Base-by-base conservation (phyloP, 2,329 filamentous ascomycete species). In the Tolypocladium paradoxum region DNA sequence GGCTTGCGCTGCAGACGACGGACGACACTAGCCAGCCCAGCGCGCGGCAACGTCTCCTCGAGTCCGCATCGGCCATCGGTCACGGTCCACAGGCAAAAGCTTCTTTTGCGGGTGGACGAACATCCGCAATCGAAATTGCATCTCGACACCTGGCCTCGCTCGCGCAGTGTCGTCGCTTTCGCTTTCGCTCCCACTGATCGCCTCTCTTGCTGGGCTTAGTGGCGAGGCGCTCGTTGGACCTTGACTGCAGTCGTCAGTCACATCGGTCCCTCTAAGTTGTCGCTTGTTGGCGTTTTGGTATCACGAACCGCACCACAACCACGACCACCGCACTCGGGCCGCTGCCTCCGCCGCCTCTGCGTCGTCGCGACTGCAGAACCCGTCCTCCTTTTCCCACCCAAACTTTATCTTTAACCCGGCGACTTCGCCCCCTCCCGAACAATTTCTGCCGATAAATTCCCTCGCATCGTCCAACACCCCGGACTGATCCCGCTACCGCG, bases 381-480 rank as follows among this genome's bases (percentile, higher is more conserved):
- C 27, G n/a, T 31, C 24, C 24, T n/a, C 27, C 18, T 9, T 31
- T n/a, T 45, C 2, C 16, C 27, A 3, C 9, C 27, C 27, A 14
- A 45, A 20, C 40, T 45, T 29, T 29, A 24, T 9, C n/a, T 46
- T 31, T 46, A 8, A 16, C 27, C 7, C 43, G 43, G 27, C 46
- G 46, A 24, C 46, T 16, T 35, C 3, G 11, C 31, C 31, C 16
- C 9, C 31, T 9, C 38, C 16, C 22, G 4, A 11, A 27, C 46
- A 18, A 48, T 16, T 18, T 35, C 16, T 9, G 16, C 16, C 16
- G 24, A 46, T 31, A 46, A 46, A 49, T 49, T 49, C 48, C 48
- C 48, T 63, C 61, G 58, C 56, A 60, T 56, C 54, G 47, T 56
- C 49, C 56, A 51, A 31, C n/a, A n/a, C 49, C 54, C 46, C 37